These are phyloP conservation scores for Crithidia bombi DNA, from an alignment of 208 protist genomes.

Conservation along the genomic window DNA sequence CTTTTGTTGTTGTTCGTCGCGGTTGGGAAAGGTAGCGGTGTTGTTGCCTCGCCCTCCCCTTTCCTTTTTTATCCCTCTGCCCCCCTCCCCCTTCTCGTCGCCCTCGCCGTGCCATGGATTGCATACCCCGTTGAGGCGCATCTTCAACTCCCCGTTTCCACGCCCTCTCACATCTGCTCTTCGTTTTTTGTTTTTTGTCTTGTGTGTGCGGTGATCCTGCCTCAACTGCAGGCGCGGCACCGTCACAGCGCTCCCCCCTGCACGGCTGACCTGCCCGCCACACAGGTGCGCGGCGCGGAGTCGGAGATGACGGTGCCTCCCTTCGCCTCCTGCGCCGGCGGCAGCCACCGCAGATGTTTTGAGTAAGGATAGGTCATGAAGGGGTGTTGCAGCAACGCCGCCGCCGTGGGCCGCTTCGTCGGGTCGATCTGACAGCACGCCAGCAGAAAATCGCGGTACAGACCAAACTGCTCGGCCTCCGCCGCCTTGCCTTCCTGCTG, in stretches of 20 bases:
- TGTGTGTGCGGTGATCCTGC: background rate
- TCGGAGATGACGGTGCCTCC: background rate
- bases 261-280: background rate
- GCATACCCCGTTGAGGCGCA: no score
- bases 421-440: conserved; percentile 53
- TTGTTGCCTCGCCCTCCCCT: background rate
- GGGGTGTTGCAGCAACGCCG: conserved; percentile 51
- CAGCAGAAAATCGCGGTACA: conserved; percentile 66
- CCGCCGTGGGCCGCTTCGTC: conserved; percentile 50
- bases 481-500: conserved; percentile 19
- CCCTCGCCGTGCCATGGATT: no score
- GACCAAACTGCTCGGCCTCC: conserved; percentile 37
- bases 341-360: conserved; percentile 58
- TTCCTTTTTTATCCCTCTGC: no score
- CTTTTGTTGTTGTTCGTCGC: no score
- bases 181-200: background rate
- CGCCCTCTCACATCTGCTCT: no score
- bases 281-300: no score
- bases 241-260: no score
- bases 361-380: conserved; percentile 53
- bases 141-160: no score
- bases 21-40: no score
- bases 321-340: background rate
- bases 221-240: no score
- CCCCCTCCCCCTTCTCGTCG: no score